Evolutionary conservation across 805 yeast genomes (phyloP).

Genomic region (Yarrowia sp.): DNA sequence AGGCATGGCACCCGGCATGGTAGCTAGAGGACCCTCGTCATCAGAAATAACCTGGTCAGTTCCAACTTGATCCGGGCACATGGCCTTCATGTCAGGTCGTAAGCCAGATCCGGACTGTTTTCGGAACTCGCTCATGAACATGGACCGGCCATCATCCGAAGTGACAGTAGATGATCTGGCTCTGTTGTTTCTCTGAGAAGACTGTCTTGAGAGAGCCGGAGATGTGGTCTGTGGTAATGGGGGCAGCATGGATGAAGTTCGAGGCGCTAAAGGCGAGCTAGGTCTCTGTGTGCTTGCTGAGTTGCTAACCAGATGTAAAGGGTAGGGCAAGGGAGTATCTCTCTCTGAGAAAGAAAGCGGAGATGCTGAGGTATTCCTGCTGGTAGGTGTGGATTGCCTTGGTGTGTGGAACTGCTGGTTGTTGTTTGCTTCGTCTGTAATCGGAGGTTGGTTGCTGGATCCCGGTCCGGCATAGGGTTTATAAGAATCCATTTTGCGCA

Average conservation of each 20-base stretch:
- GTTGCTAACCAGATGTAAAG: not conserved
- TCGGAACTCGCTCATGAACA: slow-evolving; percentile 8
- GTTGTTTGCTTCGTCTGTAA: not conserved
- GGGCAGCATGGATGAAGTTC: not conserved
- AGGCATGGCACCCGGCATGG: not conserved
- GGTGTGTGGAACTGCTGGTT: not conserved
- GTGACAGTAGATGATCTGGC: slow-evolving; percentile 2
- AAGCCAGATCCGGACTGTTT: not conserved
- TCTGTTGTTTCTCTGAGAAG: not conserved
- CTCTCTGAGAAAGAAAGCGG: not conserved
- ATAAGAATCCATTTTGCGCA: slow-evolving; percentile 9
- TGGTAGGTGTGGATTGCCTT: not conserved
- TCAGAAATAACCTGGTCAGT: not conserved
- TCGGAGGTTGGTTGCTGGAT: not conserved
- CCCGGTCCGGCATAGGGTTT: slow-evolving; percentile 7
- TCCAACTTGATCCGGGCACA: not conserved
- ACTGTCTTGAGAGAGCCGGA: not conserved
- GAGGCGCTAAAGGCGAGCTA: not conserved
- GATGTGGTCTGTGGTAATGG: not conserved
- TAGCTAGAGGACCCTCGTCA: not conserved
- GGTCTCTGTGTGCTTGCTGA: not conserved
- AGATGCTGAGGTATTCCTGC: not conserved
- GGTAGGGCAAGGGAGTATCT: not conserved
- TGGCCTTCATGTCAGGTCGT: not conserved
- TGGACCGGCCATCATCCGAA: slow-evolving; percentile 3